These are phyloP conservation scores for Licmophora abbreviata DNA, from an alignment of 108 stramenopile genomes.

Conservation along the genomic window DNA sequence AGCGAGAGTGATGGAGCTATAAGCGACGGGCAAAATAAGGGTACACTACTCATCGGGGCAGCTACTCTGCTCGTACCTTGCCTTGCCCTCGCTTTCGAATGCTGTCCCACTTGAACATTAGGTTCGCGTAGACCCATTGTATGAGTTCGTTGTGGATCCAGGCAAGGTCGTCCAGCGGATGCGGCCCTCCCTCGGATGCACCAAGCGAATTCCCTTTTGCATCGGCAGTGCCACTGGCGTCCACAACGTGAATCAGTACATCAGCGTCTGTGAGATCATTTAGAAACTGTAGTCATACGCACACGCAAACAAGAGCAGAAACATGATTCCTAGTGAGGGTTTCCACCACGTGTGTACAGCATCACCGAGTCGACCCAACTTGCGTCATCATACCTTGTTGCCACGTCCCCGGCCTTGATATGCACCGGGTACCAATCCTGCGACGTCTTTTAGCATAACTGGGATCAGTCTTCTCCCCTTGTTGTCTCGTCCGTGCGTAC, in stretches of 20 bases:
- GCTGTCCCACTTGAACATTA: constrained; percentile 72
- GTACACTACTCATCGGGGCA: not conserved
- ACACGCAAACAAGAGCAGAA: not conserved
- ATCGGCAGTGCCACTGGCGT: constrained; percentile 70
- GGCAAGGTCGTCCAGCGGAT: constrained; percentile 63
- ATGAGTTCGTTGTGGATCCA: constrained; percentile 83
- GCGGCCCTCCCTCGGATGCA: constrained; percentile 13
- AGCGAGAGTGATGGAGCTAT: not conserved
- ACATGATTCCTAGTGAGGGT: not conserved
- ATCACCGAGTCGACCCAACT: constrained; percentile 1
- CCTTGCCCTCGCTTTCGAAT: constrained; percentile 46
- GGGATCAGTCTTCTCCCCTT: constrained; percentile 70
- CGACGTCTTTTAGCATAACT: constrained; percentile 82
- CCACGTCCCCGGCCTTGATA: constrained; percentile 81
- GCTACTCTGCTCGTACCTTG: constrained; percentile 4
- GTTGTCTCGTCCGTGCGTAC: constrained; percentile 70
- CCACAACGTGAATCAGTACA: constrained; percentile 81
- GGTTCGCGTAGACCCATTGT: constrained; percentile 81
- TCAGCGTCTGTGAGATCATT: constrained; percentile 87
- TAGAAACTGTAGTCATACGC: constrained; percentile 37
- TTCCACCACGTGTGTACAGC: not conserved
- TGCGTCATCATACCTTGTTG: constrained; percentile 58
- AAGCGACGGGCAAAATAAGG: not conserved
- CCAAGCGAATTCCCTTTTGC: constrained; percentile 40
- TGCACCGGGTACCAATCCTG: constrained; percentile 87